Conservation (phyloP, 2,329 filamentous ascomycete genomes). For the Endoconidiophora laricicola region DNA sequence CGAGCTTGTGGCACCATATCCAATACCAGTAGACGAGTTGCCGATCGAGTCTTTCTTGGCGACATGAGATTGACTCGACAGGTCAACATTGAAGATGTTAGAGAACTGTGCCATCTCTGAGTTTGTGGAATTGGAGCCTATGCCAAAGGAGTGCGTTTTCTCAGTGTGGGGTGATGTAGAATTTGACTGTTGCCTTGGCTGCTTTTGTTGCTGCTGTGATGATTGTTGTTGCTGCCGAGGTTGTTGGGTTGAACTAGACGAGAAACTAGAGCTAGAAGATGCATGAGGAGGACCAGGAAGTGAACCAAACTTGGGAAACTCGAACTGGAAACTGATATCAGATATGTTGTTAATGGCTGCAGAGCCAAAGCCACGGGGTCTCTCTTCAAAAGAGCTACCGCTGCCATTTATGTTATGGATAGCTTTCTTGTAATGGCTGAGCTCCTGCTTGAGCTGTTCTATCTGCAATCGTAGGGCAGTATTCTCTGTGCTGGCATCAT, state of each 20-base stretch:
- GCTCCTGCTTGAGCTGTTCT: constrained; percentile 67
- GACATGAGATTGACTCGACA: constrained; percentile 1
- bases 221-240: background rate
- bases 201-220: background rate
- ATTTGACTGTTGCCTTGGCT: background rate
- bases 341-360: constrained; percentile 41
- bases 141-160: background rate
- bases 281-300: constrained; percentile 23
- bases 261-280: background rate
- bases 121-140: background rate
- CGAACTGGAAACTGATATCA: constrained; percentile 80
- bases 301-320: constrained; percentile 85
- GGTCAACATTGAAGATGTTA: constrained; percentile 4
- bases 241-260: constrained; percentile 13
- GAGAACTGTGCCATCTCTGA: constrained; percentile 10
- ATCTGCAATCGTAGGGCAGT: constrained; percentile 69
- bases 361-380: constrained; percentile 24
- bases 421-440: constrained; percentile 81
- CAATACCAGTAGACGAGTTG: constrained; percentile 12
- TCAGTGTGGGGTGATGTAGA: background rate
- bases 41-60: background rate
- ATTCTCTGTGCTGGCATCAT: constrained; percentile 75
- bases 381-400: constrained; percentile 14
- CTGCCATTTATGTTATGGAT: constrained; percentile 40
- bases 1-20: constrained; percentile 41